Base-by-base conservation (phyloP, 2,329 filamentous ascomycete species). In the Verticillium dahliae region DNA sequence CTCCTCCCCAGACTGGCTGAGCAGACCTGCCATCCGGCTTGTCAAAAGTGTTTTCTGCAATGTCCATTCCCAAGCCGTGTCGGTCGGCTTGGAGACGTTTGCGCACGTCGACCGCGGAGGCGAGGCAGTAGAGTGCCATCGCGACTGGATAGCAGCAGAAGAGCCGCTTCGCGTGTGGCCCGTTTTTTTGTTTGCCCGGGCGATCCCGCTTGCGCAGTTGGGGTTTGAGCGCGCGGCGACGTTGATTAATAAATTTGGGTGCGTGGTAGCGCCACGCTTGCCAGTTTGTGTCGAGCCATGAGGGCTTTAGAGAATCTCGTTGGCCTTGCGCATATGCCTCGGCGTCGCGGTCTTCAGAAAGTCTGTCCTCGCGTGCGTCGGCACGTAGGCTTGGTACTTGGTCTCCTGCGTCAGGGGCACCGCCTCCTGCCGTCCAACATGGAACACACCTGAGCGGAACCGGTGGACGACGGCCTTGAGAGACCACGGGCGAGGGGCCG, bases 261-360 rank as follows among this genome's bases (percentile, higher is more conserved):
- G 39, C 39, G 18, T n/a, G 45, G 18, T n/a, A n/a, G 15, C 39
- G 7, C 39, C 39, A 45, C 9, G 14, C 7, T 6, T 50, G 4
- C 4, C 15, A 22, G 6, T 27, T n/a, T 50, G 7, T 22, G 45
- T 50, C 15, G 54, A 56, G 5, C 54, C 6, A 11, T 31, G 27
- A 27, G 27, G 27, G 10, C 10, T n/a, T 56, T 31, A 56, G 54
- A 56, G 54, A 35, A 56, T 67, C n/a, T 73, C 66, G 60, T 75
- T 78, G 27, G 71, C 71, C 62, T 69, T 70, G 52, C 67, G 73
- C 67, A 79, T 79, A n/a, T 68, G 67, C 52, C 69, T 68, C 14
- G 78, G 68, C 5, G 79, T 78, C 3, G 78, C 72, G 6, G 76
- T 80, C 66, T 68, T 73, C 58, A 81, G 66, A 65, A 78, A 78